Conservation (phyloP, 345 rosid genomes). For the Brassica carinata region DNA sequence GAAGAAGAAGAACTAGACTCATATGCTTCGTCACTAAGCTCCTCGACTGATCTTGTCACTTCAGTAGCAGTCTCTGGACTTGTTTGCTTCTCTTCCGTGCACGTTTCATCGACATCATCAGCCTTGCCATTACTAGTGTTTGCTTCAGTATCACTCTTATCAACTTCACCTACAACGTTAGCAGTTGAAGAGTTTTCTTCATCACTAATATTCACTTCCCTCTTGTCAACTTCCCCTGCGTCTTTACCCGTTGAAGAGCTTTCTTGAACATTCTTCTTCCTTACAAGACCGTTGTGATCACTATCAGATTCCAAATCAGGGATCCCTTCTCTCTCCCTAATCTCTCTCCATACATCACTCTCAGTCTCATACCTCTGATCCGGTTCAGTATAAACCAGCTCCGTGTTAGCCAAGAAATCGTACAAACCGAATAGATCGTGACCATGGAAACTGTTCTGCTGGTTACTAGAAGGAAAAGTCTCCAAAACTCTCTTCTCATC, state of each 20-base stretch:
- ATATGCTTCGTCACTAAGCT: conserved; percentile 20
- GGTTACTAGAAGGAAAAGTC: background rate
- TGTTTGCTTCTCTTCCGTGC: background rate
- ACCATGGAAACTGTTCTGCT: background rate
- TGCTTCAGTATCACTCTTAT: conserved; percentile 13
- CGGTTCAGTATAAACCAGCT: background rate
- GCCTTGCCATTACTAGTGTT: conserved; percentile 2
- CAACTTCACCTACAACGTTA: background rate
- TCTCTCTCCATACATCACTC: conserved; percentile 22
- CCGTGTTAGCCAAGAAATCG: background rate
- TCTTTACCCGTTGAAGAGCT: background rate
- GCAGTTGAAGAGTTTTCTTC: background rate
- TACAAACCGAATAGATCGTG: conserved; percentile 27
- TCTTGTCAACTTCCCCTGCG: background rate
- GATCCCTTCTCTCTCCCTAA: conserved; percentile 42
- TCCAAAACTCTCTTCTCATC: background rate
- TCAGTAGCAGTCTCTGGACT: conserved; percentile 14
- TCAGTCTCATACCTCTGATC: background rate
- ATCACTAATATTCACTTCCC: background rate
- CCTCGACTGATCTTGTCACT: conserved; percentile 3
- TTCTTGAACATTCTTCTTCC: conserved; percentile 4
- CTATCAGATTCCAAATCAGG: conserved; percentile 40
- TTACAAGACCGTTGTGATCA: conserved; percentile 16
- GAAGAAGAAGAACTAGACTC: conserved; percentile 25
- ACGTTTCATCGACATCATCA: background rate